A percentile compares a stretch with the other conserved stretches of the same genome.
These are phyloP conservation scores for Pholiota conissans DNA, from an alignment of 768 basidiomycete species.

Conservation along the genomic window DNA sequence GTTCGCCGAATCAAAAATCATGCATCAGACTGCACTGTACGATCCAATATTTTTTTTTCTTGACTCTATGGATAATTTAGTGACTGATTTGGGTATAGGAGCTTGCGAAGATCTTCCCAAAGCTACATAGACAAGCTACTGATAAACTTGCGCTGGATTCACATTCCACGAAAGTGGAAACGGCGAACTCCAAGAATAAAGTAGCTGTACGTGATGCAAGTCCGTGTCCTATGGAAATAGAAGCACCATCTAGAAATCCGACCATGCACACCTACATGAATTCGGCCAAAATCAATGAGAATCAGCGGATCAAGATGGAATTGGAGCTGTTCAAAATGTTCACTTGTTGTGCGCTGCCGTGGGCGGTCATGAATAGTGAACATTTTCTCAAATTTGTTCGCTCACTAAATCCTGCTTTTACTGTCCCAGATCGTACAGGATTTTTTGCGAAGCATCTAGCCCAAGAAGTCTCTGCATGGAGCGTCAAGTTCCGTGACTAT, in stretches of 20 bases:
- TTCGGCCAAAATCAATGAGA: slow-evolving; percentile 7
- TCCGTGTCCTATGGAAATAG: neutral
- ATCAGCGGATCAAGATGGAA: slow-evolving; percentile 14
- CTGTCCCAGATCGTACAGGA: slow-evolving; percentile 18
- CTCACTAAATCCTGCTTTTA: slow-evolving; percentile 14
- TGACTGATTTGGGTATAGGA: neutral
- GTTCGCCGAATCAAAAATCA: slow-evolving; percentile 10
- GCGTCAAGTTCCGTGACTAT: slow-evolving; percentile 10
- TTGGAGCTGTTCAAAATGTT: slow-evolving; percentile 17
- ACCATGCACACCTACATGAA: slow-evolving; percentile 14
- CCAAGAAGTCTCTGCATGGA: slow-evolving; percentile 17
- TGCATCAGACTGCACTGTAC: slow-evolving; percentile 15
- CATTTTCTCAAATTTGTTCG: slow-evolving; percentile 16
- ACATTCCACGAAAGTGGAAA: slow-evolving; percentile 15
- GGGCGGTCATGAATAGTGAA: slow-evolving; percentile 15
- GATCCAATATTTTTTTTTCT: neutral
- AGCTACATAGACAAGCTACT: neutral
- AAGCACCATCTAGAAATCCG: neutral
- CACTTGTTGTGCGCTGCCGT: slow-evolving; percentile 22
- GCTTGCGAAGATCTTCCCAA: slow-evolving; percentile 6
- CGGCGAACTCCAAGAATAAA: no score
- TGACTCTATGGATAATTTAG: neutral
- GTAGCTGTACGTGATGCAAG: no score
- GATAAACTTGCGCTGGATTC: slow-evolving; percentile 3
- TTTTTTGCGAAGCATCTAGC: slow-evolving; percentile 22